These are phyloP conservation scores for Trametes maxima DNA, from an alignment of 768 basidiomycete genomes.

Conservation along the genomic window DNA sequence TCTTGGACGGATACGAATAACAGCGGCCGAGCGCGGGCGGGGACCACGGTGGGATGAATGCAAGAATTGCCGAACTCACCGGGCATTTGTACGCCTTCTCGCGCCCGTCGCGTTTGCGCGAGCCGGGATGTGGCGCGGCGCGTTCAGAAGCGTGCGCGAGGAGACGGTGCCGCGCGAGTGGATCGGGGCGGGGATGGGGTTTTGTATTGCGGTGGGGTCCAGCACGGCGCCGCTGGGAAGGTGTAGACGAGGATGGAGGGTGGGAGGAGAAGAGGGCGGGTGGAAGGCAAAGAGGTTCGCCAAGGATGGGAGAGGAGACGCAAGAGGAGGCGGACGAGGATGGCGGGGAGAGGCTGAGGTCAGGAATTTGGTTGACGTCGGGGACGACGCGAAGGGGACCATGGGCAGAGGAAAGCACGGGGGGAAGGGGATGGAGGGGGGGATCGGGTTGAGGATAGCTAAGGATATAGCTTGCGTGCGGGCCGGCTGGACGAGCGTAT, in stretches of 20 bases:
- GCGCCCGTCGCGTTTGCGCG: slow-evolving; percentile 27
- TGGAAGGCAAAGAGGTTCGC: slow-evolving; percentile 28
- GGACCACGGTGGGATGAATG: neutral
- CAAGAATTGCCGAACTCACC: slow-evolving; percentile 36
- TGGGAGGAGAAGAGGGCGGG: slow-evolving; percentile 28
- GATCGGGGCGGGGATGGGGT: slow-evolving; percentile 1
- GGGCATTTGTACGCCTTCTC: slow-evolving; percentile 54
- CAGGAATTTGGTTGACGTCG: slow-evolving; percentile 12
- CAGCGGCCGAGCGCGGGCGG: neutral
- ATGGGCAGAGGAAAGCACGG: slow-evolving; percentile 10
- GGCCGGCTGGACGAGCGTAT: slow-evolving; percentile 17
- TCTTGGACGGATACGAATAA: neutral
- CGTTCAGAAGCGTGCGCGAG: slow-evolving; percentile 17
- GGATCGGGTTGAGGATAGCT: slow-evolving; percentile 37
- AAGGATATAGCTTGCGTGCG: slow-evolving; percentile 29
- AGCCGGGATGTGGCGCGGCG: neutral
- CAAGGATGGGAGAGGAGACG: slow-evolving; percentile 13
- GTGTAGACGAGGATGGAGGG: slow-evolving; percentile 7
- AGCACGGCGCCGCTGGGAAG: neutral
- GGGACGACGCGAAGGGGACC: slow-evolving; percentile 9
- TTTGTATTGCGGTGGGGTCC: slow-evolving; percentile 5
- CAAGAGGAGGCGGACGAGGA: slow-evolving; percentile 8
- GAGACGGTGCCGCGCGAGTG: slow-evolving; percentile 11
- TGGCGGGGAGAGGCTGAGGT: slow-evolving; percentile 15
- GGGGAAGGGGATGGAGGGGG: slow-evolving; percentile 23